Evolutionary conservation across 352 stramenopile species (phyloP).

Genomic region (Pythium apleroticum): DNA sequence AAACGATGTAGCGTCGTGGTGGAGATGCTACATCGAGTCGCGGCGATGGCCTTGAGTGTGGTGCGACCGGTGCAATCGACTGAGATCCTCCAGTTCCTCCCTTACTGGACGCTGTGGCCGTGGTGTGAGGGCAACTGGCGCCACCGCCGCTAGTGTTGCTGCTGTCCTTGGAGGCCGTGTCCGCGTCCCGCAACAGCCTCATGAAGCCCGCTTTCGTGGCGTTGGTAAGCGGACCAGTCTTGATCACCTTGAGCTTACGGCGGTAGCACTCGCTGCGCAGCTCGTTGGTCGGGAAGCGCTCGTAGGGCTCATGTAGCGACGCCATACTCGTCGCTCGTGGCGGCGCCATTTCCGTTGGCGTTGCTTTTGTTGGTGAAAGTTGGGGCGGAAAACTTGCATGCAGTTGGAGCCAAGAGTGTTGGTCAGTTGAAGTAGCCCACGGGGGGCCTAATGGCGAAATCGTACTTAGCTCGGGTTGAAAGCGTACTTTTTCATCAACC

Average conservation of each 20-base stretch:
- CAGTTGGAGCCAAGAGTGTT: neutral
- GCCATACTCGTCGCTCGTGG: neutral
- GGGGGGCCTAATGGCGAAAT: neutral
- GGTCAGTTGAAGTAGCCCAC: slow-evolving; percentile 1
- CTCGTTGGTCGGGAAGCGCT: slow-evolving; percentile 25
- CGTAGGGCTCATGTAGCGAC: slow-evolving; percentile 19
- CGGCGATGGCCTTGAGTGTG: neutral
- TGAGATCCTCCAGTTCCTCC: neutral
- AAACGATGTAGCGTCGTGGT: neutral
- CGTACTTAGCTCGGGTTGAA: slow-evolving; percentile 4
- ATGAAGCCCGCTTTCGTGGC: slow-evolving; percentile 29
- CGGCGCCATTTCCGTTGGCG: neutral
- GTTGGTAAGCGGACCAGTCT: slow-evolving; percentile 26
- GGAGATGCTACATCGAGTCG: neutral
- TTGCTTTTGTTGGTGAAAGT: neutral
- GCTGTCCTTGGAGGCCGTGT: neutral
- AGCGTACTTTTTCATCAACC: slow-evolving; percentile 5
- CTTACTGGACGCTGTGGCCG: neutral
- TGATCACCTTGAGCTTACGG: slow-evolving; percentile 27
- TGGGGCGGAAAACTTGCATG: slow-evolving; percentile 4
- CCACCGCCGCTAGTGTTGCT: neutral
- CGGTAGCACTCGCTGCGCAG: slow-evolving; percentile 28
- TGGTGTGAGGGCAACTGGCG: neutral
- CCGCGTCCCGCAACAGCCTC: neutral
- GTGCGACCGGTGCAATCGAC: neutral